Conservation (phyloP, 2,329 filamentous ascomycete genomes). For the Exserohilum rostratum region DNA sequence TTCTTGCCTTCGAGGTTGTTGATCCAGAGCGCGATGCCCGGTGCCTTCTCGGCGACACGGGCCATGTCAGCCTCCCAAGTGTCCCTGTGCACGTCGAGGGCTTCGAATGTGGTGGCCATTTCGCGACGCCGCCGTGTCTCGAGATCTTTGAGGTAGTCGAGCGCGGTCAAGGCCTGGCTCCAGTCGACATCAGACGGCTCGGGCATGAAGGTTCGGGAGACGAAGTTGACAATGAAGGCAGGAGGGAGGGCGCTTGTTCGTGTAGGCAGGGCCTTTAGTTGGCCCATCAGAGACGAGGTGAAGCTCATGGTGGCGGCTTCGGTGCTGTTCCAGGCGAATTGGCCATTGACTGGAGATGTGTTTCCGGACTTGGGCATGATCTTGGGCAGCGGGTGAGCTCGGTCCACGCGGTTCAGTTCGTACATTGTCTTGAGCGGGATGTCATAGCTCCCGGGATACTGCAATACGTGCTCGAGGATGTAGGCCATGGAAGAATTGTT, state of each 20-base stretch:
- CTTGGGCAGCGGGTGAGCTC: constrained; percentile 48
- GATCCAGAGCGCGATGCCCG: constrained; percentile 63
- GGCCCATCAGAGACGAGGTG: constrained; percentile 58
- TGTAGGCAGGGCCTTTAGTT: constrained; percentile 63
- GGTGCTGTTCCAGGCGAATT: constrained; percentile 42
- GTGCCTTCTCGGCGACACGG: constrained; percentile 58
- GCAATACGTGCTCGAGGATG: constrained; percentile 57
- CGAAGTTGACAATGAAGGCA: constrained; percentile 66
- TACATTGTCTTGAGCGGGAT: constrained; percentile 72
- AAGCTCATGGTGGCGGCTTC: constrained; percentile 54
- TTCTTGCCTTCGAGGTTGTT: constrained; percentile 55
- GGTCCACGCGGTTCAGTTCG: constrained; percentile 66
- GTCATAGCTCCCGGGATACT: constrained; percentile 68
- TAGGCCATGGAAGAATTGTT: constrained; percentile 41
- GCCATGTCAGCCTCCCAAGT: constrained; percentile 55
- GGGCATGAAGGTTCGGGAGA: constrained; percentile 63
- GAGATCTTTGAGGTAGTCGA: constrained; percentile 70
- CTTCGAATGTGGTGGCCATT: constrained; percentile 59
- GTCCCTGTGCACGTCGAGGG: constrained; percentile 59
- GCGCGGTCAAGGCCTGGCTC: constrained; percentile 66
- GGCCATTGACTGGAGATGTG: constrained; percentile 40
- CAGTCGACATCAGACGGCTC: constrained; percentile 67
- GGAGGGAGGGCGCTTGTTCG: constrained; percentile 68
- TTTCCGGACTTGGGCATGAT: constrained; percentile 41
- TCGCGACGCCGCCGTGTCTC: constrained; percentile 66